Base-by-base conservation (phyloP, 495 filamentous ascomycete genomes). In the Oidiodendron maius region DNA sequence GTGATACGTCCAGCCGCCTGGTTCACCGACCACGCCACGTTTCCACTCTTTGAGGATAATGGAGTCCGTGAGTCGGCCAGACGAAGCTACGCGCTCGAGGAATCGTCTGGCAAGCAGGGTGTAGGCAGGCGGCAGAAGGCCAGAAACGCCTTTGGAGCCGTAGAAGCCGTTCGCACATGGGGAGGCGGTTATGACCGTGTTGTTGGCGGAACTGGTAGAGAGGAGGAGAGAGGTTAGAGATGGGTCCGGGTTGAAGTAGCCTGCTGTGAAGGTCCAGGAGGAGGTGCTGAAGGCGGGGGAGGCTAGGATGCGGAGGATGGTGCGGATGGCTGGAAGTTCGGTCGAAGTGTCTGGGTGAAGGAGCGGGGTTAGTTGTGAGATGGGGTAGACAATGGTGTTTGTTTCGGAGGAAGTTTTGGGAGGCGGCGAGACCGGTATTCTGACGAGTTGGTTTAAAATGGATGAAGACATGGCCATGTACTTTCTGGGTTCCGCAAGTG, bases 81-180 rank as follows among this genome's bases (percentile, higher is more conserved):
- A 44, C 20, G 5, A 9, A 2, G 81, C 69, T 1, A 90, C 82
- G 15, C 78, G 72, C 32, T 81, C 77, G 13, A 98, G 74, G 61
- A 99, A 99, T 8, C 79, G 80, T 0, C 84, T 79, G 0, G 89
- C 82, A 2, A 97, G 82, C 20, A 91, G 76, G 0, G 89, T 94
- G 65, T 99, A 99, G 10, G 90, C 93, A 18, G 83, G 82, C 0
- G 93, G 93, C 0, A 99, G 74, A 66, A 97, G 83, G 17, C 88
- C 89, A 2, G 86, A 91, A 1, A 97, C 77, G 17, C 93, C 93
- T 13, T 82, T 77, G 4, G 89, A 95, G 50, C 84, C 82, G 66
- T 87, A 97, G 67, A 99, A 99, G 10, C 93, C 94, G 62, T 99
- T 99, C 0, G 93, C 94, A 68, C 81, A 81, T 0, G 91, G 93